These are phyloP conservation scores for Trichoderma koningii DNA, from an alignment of 2,329 filamentous ascomycete genomes.

Conservation along the genomic window DNA sequence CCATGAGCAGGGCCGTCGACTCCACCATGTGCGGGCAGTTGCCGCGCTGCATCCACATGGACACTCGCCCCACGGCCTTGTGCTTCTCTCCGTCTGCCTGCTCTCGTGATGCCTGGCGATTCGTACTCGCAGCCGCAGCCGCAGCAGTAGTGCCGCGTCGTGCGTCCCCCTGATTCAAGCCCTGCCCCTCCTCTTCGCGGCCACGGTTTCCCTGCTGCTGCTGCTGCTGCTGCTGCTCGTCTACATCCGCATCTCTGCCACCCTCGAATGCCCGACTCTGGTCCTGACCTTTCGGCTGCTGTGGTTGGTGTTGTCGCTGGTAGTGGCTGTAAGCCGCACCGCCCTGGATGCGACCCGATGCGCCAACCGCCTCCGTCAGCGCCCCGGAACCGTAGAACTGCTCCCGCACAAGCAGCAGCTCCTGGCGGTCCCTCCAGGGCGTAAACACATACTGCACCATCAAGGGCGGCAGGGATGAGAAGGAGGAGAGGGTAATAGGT, in stretches of 20 bases:
- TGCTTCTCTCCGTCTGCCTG: constrained; percentile 36
- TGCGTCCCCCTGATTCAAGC: constrained; percentile 23
- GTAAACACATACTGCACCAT: constrained; percentile 75
- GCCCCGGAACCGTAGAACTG: constrained; percentile 57
- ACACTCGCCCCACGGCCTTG: constrained; percentile 58
- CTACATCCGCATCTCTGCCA: constrained; percentile 8
- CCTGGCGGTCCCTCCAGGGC: constrained; percentile 67
- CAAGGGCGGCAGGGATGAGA: constrained; percentile 3
- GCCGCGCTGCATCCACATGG: constrained; percentile 71
- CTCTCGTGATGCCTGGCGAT: constrained; percentile 18
- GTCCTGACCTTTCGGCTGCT: not conserved
- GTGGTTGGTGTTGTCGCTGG: not conserved
- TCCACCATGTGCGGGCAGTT: constrained; percentile 78
- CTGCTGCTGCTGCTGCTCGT: constrained; percentile 15
- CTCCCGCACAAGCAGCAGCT: constrained; percentile 65
- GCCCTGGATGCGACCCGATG: constrained; percentile 13
- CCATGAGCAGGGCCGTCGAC: constrained; percentile 72
- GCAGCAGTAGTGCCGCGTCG: constrained; percentile 12
- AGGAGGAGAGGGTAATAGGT: not conserved
- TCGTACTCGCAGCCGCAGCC: constrained; percentile 6
- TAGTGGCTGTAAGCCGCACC: constrained; percentile 11
- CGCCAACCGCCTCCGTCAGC: constrained; percentile 23
- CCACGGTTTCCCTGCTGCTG: not conserved
- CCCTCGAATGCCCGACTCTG: constrained; percentile 5
- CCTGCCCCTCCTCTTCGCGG: constrained; percentile 15